Evolutionary conservation across 1,284 basidiomycete genomes (phyloP).

Genomic region (Heterobasidion parviporum): DNA sequence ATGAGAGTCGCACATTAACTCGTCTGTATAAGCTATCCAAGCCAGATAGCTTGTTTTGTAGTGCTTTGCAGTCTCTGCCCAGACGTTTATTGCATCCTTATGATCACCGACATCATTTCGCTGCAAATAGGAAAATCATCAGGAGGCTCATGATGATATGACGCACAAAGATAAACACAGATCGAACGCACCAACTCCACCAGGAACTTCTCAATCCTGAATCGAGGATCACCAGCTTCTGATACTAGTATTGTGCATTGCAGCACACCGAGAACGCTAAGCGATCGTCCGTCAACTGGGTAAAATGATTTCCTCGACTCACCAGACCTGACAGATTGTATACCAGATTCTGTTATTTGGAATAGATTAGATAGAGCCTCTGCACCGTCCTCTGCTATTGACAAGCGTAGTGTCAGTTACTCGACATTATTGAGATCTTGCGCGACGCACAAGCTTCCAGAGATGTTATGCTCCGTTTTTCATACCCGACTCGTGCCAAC

Average conservation of each 20-base stretch:
- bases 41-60: constrained; percentile 64
- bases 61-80: constrained; percentile 55
- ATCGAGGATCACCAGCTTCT: constrained; percentile 42
- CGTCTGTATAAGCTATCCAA: constrained; percentile 63
- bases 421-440: background rate
- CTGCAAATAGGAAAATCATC: constrained; percentile 14
- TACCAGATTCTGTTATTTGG: no score
- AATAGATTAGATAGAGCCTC: no score
- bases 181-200: constrained; percentile 54
- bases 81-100: constrained; percentile 49
- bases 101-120: constrained; percentile 40
- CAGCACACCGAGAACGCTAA: no score
- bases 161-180: background rate
- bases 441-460: background rate
- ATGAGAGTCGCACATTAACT: constrained; percentile 45
- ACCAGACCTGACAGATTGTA: no score
- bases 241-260: constrained; percentile 19
- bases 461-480: constrained; percentile 43
- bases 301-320: no score
- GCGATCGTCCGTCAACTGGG: no score
- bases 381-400: no score
- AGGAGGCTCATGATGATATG: background rate
- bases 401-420: background rate
- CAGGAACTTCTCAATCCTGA: constrained; percentile 78
- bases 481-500: constrained; percentile 58